Evolutionary conservation across 139 green algal species (phyloP), one percentile per base, ranked within the genome.

Genomic region (Chlorella sp.): DNA sequence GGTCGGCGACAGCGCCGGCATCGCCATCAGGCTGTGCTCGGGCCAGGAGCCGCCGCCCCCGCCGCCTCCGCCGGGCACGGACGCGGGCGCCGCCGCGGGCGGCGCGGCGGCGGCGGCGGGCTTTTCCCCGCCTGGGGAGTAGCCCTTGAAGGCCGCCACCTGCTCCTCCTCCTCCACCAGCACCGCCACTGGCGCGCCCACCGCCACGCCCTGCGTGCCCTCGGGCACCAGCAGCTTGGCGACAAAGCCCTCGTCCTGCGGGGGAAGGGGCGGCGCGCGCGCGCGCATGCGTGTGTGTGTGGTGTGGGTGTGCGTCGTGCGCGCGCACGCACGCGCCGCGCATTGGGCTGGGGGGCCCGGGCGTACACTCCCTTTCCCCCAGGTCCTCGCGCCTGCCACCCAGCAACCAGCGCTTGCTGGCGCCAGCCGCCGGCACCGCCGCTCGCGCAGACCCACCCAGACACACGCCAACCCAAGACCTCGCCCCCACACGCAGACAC

Each of bases 1-100:
- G 8, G 94, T 98, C 6, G 93, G 92, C 0, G 90, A 96, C 69
- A 98, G 80, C 3, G 91, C 89, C 21, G 94, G 94, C 88, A 98
- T 95, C n/a, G 75, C 74, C 53, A 97, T 64, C 68, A 94, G 66
- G 25, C 65, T n/a, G n/a, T n/a, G n/a, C n/a, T n/a, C n/a, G n/a
- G n/a, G n/a, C n/a, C n/a, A n/a, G n/a, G n/a, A n/a, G 27, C 27
- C 27, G 33, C 58, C 27, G 46, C 3, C 11, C 29, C 63, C 8
- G 48, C 67, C 8, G 45, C 21, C 27, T 8, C 36, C 19, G 50
- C 12, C 8, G 77, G 58, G 64, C 46, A 41, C 31, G 35, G 67
- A 12, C 23, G 36, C 42, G 36, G 9, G 31, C 25, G n/a, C 9
- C 72, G 48, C 58, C 55, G 42, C 17, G 27, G 53, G 25, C 31